Percentiles rank a stretch among this genome's conserved stretches.
Conservation (phyloP, 2,329 filamentous ascomycete genomes). For the Reticulascus tulasneorum region DNA sequence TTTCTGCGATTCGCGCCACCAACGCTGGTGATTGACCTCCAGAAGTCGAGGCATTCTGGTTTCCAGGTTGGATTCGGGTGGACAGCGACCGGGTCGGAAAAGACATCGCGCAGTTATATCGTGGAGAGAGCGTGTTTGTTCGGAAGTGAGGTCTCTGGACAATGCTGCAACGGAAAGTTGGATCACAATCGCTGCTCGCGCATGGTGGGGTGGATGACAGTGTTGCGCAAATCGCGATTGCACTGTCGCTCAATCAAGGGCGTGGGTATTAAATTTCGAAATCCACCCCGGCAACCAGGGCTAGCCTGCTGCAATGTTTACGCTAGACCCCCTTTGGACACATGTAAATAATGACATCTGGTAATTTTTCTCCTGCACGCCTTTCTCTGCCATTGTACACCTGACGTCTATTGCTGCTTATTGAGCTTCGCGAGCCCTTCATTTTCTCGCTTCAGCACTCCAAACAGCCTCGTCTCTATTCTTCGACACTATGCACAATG, state of each 20-base stretch:
- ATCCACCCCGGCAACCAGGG: slow-evolving; percentile 13
- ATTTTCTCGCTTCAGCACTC: slow-evolving; percentile 5
- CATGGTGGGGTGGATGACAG: too few species aligned
- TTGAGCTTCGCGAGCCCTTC: slow-evolving; percentile 7
- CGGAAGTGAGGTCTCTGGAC: too few species aligned
- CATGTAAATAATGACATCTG: slow-evolving; percentile 16
- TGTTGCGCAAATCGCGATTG: too few species aligned
- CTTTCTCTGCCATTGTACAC: slow-evolving; percentile 11
- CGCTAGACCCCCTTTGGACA: slow-evolving; percentile 11
- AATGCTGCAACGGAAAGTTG: too few species aligned
- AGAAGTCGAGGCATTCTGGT: slow-evolving; percentile 40
- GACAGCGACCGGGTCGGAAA: slow-evolving; percentile 55
- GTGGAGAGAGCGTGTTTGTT: too few species aligned
- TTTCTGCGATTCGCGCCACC: slow-evolving; percentile 75
- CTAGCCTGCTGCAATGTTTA: neutral
- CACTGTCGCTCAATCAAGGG: too few species aligned
- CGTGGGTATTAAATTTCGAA: too few species aligned
- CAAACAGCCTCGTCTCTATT: neutral
- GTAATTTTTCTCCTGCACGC: slow-evolving; percentile 14
- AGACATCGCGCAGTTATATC: slow-evolving; percentile 54
- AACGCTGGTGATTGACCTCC: slow-evolving; percentile 65
- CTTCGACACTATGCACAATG: slow-evolving; percentile 50
- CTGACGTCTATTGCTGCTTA: too few species aligned
- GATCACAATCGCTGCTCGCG: too few species aligned
- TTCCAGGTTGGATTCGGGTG: slow-evolving; percentile 64